A percentile compares a stretch with the other conserved stretches of the same genome.
Conservation (phyloP, 768 basidiomycete species). For the Tremella fuciformis region DNA sequence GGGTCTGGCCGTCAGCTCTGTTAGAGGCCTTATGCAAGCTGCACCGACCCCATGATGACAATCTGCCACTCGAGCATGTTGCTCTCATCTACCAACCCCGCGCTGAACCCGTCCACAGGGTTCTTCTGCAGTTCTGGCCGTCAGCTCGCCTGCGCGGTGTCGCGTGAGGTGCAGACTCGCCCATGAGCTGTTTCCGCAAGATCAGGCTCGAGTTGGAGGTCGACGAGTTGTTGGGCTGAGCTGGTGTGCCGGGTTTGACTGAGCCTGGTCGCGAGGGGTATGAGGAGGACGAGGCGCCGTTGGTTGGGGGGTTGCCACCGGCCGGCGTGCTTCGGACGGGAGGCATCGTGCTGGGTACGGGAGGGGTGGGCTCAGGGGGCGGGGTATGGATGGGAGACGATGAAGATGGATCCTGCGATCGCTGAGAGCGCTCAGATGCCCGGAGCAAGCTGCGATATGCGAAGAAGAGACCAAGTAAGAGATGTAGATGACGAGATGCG, state of each 20-base stretch:
- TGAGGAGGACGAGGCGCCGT: conserved; percentile 1
- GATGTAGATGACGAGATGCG: neutral
- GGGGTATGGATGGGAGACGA: conserved; percentile 4
- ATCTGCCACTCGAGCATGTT: conserved; percentile 97
- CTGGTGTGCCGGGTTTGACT: conserved; percentile 39
- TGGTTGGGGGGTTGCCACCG: neutral
- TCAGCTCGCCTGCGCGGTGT: neutral
- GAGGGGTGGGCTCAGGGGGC: neutral
- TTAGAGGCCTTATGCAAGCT: neutral
- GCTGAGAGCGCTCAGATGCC: neutral
- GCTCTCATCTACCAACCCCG: conserved; percentile 92
- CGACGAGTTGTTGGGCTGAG: conserved; percentile 7
- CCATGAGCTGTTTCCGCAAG: conserved; percentile 46
- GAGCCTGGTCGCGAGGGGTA: conserved; percentile 31
- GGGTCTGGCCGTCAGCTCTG: conserved; percentile 59
- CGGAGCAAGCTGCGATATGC: too few relatives aligned
- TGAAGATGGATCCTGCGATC: neutral
- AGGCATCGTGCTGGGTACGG: conserved; percentile 14
- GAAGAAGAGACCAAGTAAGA: neutral
- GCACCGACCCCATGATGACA: conserved; percentile 77
- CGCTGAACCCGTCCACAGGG: conserved; percentile 95
- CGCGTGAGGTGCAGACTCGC: conserved; percentile 17
- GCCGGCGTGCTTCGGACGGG: conserved; percentile 8
- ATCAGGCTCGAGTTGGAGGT: conserved; percentile 38
- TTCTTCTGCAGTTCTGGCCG: conserved; percentile 75